Base-by-base conservation (phyloP, 106 monocot genomes). In the Phalaenopsis aphrodite region DNA sequence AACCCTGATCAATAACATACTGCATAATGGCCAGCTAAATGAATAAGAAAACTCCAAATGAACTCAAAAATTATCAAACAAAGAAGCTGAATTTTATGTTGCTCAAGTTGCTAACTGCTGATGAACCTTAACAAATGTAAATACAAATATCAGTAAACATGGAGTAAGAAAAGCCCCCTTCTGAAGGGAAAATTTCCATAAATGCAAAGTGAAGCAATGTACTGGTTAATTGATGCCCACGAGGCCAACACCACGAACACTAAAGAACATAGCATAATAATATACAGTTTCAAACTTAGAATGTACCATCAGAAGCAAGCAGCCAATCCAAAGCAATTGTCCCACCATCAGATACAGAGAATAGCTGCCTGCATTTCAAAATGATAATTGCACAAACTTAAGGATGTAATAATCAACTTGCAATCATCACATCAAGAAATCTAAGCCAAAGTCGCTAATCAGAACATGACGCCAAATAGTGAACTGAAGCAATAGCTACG, bases 251-350 rank as follows among this genome's bases (percentile, higher is more conserved):
- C 10, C 10, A 74, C 9, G 6, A 74, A 17, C 69, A 69, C 30
- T 45, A 74, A 6, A 74, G 14, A 74, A 74, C n/a, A 43, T n/a
- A 48, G 42, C 4, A 76, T 36, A 30, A 42, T n/a, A 49, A 8
- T 7, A 76, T 74, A 19, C 74, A 74, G 15, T 43, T 10, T 76
- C 48, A 30, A 76, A 65, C 73, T 71, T 24, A 58, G 30, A 45
- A 39, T 76, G 89, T 87, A 89, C 91, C 91, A 83, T 95, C 85
- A 78, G 93, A 88, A 81, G 85, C 84, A 45, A 87, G 85, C 77
- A 95, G 79, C 95, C 95, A 95, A 78, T 93, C 95, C 87, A 95
- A 83, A 82, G 93, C 95, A 85, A 93, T 85, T 23, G 91, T 93
- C 66, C 93, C 95, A 58, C 88, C 95, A 88, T 93, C 91, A 75